phyloP scores from a whole-genome alignment of 306 rosid genomes.

The Casuarina equisetifolia region DNA sequence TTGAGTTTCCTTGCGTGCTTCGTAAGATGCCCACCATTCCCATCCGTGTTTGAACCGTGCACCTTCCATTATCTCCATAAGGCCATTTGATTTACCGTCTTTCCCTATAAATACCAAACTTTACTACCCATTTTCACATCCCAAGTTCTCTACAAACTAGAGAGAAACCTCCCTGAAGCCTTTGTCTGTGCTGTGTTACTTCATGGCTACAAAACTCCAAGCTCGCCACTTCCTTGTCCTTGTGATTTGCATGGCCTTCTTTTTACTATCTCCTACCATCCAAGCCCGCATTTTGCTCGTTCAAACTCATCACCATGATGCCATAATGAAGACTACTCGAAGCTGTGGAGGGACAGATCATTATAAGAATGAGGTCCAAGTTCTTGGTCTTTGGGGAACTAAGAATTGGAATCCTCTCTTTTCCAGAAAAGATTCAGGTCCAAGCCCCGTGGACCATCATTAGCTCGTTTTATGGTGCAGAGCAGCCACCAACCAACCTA shows the following conservation, averaged over 20 bases:
- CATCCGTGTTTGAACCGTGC: not conserved
- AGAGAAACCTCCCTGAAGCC: not conserved
- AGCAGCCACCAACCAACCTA: too few species aligned
- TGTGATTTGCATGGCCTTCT: slow-evolving; percentile 19
- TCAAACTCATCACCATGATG: not conserved
- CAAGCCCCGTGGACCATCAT: not conserved
- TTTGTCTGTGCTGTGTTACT: not conserved
- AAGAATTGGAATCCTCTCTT: not conserved
- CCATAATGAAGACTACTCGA: not conserved
- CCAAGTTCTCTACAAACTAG: not conserved
- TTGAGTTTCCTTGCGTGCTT: slow-evolving; percentile 1
- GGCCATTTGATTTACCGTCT: not conserved
- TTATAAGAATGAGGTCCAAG: slow-evolving; percentile 21
- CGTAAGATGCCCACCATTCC: not conserved
- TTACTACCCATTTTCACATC: not conserved
- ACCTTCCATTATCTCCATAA: not conserved
- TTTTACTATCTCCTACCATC: slow-evolving; percentile 18
- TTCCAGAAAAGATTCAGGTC: not conserved
- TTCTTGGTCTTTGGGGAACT: slow-evolving; percentile 14
- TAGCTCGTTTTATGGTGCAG: not conserved
- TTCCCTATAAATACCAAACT: not conserved
- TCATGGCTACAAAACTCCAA: slow-evolving; percentile 9
- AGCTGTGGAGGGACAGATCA: slow-evolving; percentile 3
- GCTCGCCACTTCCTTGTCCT: slow-evolving; percentile 2
- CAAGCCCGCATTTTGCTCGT: slow-evolving; percentile 26